A percentile compares a stretch with the other conserved stretches of the same genome.
Conservation (phyloP, 2,329 filamentous ascomycete species). For the Aspergillus costaricaensis region DNA sequence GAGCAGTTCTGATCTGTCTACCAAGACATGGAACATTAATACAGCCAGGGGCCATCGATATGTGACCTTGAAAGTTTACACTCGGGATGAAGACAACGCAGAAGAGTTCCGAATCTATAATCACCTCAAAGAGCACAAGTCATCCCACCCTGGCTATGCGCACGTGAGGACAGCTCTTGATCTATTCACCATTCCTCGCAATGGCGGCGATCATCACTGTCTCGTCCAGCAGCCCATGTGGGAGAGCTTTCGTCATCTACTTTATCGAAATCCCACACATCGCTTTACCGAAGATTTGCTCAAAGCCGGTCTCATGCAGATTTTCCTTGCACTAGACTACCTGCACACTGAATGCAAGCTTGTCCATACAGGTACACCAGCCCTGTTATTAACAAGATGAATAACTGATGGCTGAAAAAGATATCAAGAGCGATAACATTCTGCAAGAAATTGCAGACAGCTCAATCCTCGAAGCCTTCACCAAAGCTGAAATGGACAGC, state of each 20-base stretch:
- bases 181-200: slow-evolving; percentile 24
- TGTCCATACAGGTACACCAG: slow-evolving; percentile 39
- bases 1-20: too few relatives aligned
- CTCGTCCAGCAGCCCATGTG: slow-evolving; percentile 42
- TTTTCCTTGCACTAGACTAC: slow-evolving; percentile 46
- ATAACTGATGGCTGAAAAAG: slow-evolving; percentile 8
- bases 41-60: too few relatives aligned
- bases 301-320: slow-evolving; percentile 38
- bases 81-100: too few relatives aligned
- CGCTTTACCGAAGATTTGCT: slow-evolving; percentile 44
- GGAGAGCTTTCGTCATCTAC: slow-evolving; percentile 45
- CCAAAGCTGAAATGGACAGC: slow-evolving; percentile 35
- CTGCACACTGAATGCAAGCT: slow-evolving; percentile 48
- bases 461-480: slow-evolving; percentile 39
- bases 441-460: slow-evolving; percentile 40
- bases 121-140: too few relatives aligned
- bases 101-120: background rate
- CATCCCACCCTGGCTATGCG: too few relatives aligned
- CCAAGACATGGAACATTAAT: too few relatives aligned
- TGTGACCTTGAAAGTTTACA: too few relatives aligned
- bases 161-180: too few relatives aligned
- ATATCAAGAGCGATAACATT: slow-evolving; percentile 50
- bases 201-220: slow-evolving; percentile 30
- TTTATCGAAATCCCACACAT: slow-evolving; percentile 39
- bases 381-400: too few relatives aligned